A percentile compares a stretch with the other conserved stretches of the same genome.
Conservation (phyloP, 148 eudicot genomes). For the Polygonum maritimum region DNA sequence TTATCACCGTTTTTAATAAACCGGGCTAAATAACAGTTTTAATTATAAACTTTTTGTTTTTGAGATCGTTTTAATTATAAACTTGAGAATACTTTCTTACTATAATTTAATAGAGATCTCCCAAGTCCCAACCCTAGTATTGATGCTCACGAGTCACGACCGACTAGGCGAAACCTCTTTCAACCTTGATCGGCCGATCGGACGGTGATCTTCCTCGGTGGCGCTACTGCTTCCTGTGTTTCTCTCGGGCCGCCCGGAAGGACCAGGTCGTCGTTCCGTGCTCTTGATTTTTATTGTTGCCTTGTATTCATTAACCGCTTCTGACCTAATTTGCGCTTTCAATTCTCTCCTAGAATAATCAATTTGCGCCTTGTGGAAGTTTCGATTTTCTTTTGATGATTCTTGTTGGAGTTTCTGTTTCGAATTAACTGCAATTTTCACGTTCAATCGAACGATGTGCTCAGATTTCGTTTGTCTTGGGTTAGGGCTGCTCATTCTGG, state of each 20-base stretch:
- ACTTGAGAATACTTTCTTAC: too few species aligned
- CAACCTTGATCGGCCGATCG: too few species aligned
- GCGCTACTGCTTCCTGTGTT: too few species aligned
- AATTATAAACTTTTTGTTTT: too few species aligned
- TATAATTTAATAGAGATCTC: too few species aligned
- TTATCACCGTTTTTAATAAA: too few species aligned
- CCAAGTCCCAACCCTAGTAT: too few species aligned
- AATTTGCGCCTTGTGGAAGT: background rate
- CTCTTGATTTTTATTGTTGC: background rate
- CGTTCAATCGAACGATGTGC: background rate
- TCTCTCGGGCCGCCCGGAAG: slow-evolving; percentile 17
- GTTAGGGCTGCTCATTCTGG: background rate
- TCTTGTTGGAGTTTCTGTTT: background rate
- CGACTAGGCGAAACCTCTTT: too few species aligned
- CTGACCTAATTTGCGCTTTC: background rate
- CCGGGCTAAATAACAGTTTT: too few species aligned
- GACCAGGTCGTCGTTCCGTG: slow-evolving; percentile 57
- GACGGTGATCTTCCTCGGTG: too few species aligned
- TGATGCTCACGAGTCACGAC: too few species aligned
- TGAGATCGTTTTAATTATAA: too few species aligned
- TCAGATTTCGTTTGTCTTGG: background rate
- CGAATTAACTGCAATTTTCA: background rate
- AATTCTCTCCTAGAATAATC: background rate
- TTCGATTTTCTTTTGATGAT: background rate
- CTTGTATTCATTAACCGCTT: background rate